Conservation (phyloP, 257 asterid genomes). For the Lantana camara region DNA sequence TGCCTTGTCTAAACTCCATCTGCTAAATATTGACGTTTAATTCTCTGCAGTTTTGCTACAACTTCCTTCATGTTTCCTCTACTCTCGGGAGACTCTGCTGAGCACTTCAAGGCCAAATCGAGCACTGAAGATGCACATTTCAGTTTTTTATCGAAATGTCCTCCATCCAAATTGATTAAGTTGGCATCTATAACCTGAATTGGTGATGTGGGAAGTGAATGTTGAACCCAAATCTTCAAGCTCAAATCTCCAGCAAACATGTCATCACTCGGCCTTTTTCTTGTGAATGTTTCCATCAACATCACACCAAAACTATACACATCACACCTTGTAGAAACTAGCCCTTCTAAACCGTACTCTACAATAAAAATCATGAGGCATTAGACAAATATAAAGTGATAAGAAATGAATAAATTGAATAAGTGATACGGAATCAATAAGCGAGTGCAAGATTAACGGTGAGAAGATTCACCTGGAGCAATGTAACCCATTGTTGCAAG, state of each 20-base stretch:
- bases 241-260: constrained; percentile 29
- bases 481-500: constrained; percentile 37
- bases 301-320: constrained; percentile 47
- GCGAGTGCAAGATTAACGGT: not conserved
- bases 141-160: constrained; percentile 4
- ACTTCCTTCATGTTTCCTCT: constrained; percentile 40
- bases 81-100: constrained; percentile 31
- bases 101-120: constrained; percentile 46
- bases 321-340: constrained; percentile 45
- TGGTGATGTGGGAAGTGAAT: constrained; percentile 17
- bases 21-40: constrained; percentile 14
- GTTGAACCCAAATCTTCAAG: constrained; percentile 38
- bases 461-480: constrained; percentile 40
- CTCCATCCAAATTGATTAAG: constrained; percentile 19
- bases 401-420: not conserved
- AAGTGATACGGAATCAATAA: too few species aligned
- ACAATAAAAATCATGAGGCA: not conserved
- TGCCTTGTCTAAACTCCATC: too few species aligned
- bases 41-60: constrained; percentile 27
- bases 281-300: constrained; percentile 46
- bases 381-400: not conserved
- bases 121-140: constrained; percentile 25
- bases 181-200: constrained; percentile 30
- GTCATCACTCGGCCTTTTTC: constrained; percentile 40
- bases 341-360: constrained; percentile 55